phyloP scores from a whole-genome alignment of 345 rosid species.

The Eucalyptus cloeziana region DNA sequence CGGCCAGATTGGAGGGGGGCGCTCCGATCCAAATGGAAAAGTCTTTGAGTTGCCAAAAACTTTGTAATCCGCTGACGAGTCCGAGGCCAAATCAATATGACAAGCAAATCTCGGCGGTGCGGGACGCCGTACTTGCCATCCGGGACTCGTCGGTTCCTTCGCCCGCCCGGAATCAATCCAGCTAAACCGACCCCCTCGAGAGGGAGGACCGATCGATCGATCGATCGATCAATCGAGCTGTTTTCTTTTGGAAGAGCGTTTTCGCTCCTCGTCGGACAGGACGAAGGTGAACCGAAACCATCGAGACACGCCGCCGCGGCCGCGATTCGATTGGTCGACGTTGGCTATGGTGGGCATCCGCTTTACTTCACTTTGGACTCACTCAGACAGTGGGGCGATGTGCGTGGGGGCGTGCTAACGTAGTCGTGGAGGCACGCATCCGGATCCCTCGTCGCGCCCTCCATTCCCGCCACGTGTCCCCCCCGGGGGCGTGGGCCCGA shows the following conservation, averaged over 20 bases:
- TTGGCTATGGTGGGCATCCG: background rate
- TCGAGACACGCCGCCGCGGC: background rate
- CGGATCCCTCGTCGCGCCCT: constrained; percentile 4
- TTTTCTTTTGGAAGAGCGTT: background rate
- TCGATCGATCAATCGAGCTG: no score
- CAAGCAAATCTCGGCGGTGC: background rate
- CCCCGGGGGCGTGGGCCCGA: background rate
- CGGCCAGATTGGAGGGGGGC: background rate
- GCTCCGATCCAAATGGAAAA: background rate
- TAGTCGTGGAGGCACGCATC: constrained; percentile 1
- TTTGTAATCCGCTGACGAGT: background rate
- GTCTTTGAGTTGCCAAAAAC: background rate
- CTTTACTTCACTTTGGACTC: background rate
- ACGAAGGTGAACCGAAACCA: background rate
- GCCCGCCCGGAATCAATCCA: background rate
- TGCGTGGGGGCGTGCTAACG: background rate
- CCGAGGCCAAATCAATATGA: background rate
- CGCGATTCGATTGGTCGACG: background rate
- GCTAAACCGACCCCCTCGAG: background rate
- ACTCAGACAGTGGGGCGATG: background rate
- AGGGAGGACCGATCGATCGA: background rate
- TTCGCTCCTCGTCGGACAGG: background rate
- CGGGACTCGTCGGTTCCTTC: background rate
- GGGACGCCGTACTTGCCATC: background rate
- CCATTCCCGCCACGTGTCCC: background rate